Percentiles rank a stretch among this genome's conserved stretches.
phyloP scores from a whole-genome alignment of 169 alveolate genomes.

The Babesia sp. region DNA sequence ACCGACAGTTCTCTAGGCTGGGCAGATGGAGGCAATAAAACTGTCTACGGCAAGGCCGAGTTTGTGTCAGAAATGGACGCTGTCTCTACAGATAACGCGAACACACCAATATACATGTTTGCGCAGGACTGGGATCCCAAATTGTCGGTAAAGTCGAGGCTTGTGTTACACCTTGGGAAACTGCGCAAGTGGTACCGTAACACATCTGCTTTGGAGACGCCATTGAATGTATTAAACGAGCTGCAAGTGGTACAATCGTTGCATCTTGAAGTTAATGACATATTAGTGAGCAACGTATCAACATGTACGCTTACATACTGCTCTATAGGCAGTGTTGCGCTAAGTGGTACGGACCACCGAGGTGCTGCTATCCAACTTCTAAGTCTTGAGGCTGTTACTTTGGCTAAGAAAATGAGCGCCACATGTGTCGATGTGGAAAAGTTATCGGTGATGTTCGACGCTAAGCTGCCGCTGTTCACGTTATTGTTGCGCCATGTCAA shows the following conservation, averaged over 20 bases:
- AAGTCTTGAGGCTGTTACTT: neutral
- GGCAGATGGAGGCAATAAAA: neutral
- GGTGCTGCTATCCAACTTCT: slow-evolving; percentile 1
- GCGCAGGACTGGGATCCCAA: neutral
- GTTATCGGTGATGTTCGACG: neutral
- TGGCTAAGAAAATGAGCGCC: neutral
- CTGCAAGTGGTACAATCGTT: slow-evolving; percentile 3
- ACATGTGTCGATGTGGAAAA: slow-evolving; percentile 5
- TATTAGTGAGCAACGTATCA: neutral
- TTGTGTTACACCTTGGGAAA: neutral
- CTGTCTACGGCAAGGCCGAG: slow-evolving; percentile 10
- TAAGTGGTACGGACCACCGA: neutral
- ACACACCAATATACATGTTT: neutral
- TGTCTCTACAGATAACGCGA: no score
- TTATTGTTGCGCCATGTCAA: neutral
- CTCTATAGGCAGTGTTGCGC: neutral
- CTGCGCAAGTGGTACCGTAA: slow-evolving; percentile 33
- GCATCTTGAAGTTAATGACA: neutral
- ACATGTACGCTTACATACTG: neutral
- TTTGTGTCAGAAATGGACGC: slow-evolving; percentile 24
- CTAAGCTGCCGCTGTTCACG: neutral
- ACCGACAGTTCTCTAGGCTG: neutral
- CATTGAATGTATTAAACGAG: neutral
- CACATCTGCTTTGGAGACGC: neutral
- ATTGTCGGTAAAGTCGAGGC: neutral